Percentiles rank a stretch among this genome's conserved stretches.
phyloP scores from a whole-genome alignment of 257 asterid genomes.

The Petrea volubilis region DNA sequence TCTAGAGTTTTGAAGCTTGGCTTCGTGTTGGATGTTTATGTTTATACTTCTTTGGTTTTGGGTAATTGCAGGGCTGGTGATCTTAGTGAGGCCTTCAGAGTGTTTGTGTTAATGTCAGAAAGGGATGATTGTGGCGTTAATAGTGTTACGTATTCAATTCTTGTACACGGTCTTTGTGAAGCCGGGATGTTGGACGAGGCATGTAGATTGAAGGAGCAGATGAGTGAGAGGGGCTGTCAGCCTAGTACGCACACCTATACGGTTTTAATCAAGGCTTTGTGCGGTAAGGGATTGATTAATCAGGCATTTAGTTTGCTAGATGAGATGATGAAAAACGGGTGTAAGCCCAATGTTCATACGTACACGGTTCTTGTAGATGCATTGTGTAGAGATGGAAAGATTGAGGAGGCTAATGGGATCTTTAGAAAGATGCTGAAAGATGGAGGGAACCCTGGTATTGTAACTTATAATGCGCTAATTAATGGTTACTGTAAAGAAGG shows the following conservation, averaged over 20 bases:
- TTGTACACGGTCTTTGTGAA: constrained; percentile 45
- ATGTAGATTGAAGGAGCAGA: constrained; percentile 37
- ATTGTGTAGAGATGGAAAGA: constrained; percentile 40
- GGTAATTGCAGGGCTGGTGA: constrained; percentile 44
- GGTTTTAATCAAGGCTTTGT: constrained; percentile 44
- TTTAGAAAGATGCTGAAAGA: constrained; percentile 42
- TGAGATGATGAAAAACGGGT: constrained; percentile 42
- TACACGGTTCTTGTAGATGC: constrained; percentile 45
- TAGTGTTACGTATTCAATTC: constrained; percentile 42
- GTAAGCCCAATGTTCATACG: constrained; percentile 47
- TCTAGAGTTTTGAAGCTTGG: constrained; percentile 40
- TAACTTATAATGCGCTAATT: constrained; percentile 49
- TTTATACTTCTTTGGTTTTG: constrained; percentile 43
- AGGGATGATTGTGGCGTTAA: constrained; percentile 42
- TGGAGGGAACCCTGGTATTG: constrained; percentile 31
- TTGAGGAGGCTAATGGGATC: constrained; percentile 48
- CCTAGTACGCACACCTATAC: constrained; percentile 45
- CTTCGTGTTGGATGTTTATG: constrained; percentile 35
- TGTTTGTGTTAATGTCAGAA: constrained; percentile 50
- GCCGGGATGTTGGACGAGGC: constrained; percentile 41
- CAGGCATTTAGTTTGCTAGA: constrained; percentile 34
- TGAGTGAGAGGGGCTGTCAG: constrained; percentile 36
- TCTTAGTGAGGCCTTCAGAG: constrained; percentile 37
- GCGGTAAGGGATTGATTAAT: constrained; percentile 34
- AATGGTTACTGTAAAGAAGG: constrained; percentile 51